Conservation (phyloP, 1,284 basidiomycete species). For the Ceratobasidium sp. region DNA sequence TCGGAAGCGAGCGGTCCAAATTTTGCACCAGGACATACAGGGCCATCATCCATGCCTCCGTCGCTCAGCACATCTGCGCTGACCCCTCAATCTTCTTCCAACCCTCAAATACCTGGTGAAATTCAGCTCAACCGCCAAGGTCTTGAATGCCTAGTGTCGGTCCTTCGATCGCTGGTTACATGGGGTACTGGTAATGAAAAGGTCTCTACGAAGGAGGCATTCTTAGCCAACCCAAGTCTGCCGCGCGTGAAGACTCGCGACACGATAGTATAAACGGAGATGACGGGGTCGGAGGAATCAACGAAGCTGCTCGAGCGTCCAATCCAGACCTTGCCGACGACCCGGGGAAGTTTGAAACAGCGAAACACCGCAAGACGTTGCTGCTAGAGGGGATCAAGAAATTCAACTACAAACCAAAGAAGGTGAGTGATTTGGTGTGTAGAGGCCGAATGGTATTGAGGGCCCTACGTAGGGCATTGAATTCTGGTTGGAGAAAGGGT, state of each 20-base stretch:
- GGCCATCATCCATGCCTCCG: conserved; percentile 56
- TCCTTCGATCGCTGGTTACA: conserved; percentile 84
- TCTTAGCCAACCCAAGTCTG: background rate
- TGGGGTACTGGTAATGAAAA: conserved; percentile 71
- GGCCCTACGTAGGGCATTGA: conserved; percentile 73
- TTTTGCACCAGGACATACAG: conserved; percentile 38
- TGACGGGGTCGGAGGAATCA: conserved; percentile 42
- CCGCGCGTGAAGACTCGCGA: conserved; percentile 26
- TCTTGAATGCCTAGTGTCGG: conserved; percentile 86
- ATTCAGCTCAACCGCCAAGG: conserved; percentile 84
- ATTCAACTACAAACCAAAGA: conserved; percentile 98
- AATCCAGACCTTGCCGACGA: conserved; percentile 87
- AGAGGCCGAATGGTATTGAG: background rate
- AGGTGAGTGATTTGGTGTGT: conserved; percentile 55
- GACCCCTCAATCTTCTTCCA: conserved; percentile 44
- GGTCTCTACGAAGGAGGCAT: conserved; percentile 10
- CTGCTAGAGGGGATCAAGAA: conserved; percentile 95
- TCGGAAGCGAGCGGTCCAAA: conserved; percentile 25
- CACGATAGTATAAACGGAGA: conserved; percentile 37
- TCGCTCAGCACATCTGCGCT: conserved; percentile 73
- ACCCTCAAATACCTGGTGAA: conserved; percentile 74
- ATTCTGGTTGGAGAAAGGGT: conserved; percentile 88
- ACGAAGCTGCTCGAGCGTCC: conserved; percentile 47
- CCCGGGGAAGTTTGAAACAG: conserved; percentile 91
- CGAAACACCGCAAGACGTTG: conserved; percentile 96